Conservation (phyloP, 768 basidiomycete species). For the Candolleomyces aberdarensis region DNA sequence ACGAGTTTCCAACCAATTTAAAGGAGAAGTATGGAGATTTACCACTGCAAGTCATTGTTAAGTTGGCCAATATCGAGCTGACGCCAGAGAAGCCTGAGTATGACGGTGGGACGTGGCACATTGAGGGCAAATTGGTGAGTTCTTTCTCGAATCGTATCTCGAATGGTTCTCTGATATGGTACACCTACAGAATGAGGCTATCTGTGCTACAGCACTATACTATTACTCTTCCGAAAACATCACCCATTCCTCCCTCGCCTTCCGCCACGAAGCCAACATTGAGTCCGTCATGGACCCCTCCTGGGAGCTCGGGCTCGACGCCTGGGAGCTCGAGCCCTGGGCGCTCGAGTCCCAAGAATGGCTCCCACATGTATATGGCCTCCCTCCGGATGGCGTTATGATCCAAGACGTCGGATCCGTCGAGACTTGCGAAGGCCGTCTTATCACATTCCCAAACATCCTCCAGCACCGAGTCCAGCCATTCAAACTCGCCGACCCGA, state of each 20-base stretch:
- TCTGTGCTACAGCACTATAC: slow-evolving; percentile 16
- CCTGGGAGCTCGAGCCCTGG: too few species aligned
- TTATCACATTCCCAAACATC: slow-evolving; percentile 33
- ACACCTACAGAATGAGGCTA: slow-evolving; percentile 16
- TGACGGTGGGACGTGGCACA: too few species aligned
- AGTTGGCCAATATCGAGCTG: too few species aligned
- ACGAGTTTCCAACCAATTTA: too few species aligned
- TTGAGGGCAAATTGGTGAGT: background rate
- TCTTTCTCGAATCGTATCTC: background rate
- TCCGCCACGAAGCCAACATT: slow-evolving; percentile 9
- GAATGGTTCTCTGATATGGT: background rate
- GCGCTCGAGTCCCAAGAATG: slow-evolving; percentile 19
- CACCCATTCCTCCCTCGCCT: slow-evolving; percentile 9
- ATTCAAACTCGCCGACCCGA: slow-evolving; percentile 29
- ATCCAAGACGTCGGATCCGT: slow-evolving; percentile 25
- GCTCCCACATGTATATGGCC: slow-evolving; percentile 17
- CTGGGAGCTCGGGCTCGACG: slow-evolving; percentile 12
- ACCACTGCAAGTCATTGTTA: slow-evolving; percentile 2
- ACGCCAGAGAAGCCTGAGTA: too few species aligned
- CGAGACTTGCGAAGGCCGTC: slow-evolving; percentile 21
- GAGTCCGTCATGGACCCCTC: slow-evolving; percentile 1
- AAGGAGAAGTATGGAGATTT: background rate
- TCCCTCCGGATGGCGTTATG: slow-evolving; percentile 10
- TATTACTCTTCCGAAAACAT: slow-evolving; percentile 15
- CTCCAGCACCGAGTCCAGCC: slow-evolving; percentile 32